A percentile compares a stretch with the other conserved stretches of the same genome.
Conservation (phyloP, 1,284 basidiomycete genomes). For the Leccinum subfulvum region DNA sequence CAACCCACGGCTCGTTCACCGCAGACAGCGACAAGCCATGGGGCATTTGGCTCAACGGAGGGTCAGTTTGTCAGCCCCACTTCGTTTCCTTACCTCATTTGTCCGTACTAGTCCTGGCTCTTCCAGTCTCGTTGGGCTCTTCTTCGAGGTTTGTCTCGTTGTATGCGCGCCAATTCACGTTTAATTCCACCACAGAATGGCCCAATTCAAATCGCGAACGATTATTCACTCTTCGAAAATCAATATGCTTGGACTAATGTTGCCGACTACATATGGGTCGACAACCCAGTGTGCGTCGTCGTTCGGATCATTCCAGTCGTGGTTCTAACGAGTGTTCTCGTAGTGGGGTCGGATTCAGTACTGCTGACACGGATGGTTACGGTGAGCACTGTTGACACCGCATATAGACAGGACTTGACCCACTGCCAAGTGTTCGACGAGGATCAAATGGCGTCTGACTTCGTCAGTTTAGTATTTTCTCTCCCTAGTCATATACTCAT, state of each 20-base stretch:
- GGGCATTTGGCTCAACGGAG: slow-evolving; percentile 77
- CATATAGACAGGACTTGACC: slow-evolving; percentile 1
- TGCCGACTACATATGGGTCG: slow-evolving; percentile 70
- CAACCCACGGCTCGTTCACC: slow-evolving; percentile 58
- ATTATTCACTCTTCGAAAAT: slow-evolving; percentile 52
- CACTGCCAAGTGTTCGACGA: slow-evolving; percentile 52
- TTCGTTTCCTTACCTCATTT: neutral
- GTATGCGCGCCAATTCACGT: neutral
- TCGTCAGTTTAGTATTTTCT: slow-evolving; percentile 43
- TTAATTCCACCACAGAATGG: slow-evolving; percentile 50
- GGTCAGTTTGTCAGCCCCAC: slow-evolving; percentile 38
- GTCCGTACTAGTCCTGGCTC: slow-evolving; percentile 55
- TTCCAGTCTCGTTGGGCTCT: slow-evolving; percentile 62
- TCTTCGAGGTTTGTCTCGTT: slow-evolving; percentile 52
- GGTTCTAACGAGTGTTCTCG: slow-evolving; percentile 8
- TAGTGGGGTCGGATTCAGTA: slow-evolving; percentile 65
- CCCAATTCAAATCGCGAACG: slow-evolving; percentile 53
- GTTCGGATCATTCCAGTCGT: neutral
- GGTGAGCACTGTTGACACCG: slow-evolving; percentile 36
- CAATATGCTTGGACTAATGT: slow-evolving; percentile 56
- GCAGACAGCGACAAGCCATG: slow-evolving; percentile 51
- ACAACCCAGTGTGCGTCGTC: slow-evolving; percentile 63
- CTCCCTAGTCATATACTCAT: neutral
- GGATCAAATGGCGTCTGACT: slow-evolving; percentile 67
- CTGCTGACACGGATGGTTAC: slow-evolving; percentile 59